phyloP scores from a whole-genome alignment of 345 rosid species.

The Nephelium lappaceum region DNA sequence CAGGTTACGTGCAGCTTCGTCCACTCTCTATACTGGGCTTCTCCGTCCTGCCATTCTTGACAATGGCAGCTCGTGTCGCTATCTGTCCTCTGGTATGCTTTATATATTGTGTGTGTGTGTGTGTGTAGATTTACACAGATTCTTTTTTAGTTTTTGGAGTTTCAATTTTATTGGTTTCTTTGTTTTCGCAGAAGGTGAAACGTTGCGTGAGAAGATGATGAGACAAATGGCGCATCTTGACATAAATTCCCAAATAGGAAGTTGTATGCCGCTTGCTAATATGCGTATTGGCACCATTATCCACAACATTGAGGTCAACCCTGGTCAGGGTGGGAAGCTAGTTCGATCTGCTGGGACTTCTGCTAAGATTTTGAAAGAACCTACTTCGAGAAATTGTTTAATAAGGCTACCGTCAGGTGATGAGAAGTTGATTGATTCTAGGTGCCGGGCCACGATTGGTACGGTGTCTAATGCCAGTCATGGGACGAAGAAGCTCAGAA shows the following conservation, averaged over 20 bases:
- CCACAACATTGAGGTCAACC: slow-evolving; percentile 88
- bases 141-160: not conserved
- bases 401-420: slow-evolving; percentile 75
- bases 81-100: slow-evolving; percentile 12
- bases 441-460: slow-evolving; percentile 78
- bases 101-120: not conserved
- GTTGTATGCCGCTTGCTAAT: slow-evolving; percentile 77
- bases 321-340: slow-evolving; percentile 83
- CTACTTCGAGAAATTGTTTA: slow-evolving; percentile 49
- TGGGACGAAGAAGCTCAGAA: slow-evolving; percentile 60
- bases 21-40: slow-evolving; percentile 3
- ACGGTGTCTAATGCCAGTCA: slow-evolving; percentile 72
- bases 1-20: slow-evolving; percentile 14
- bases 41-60: not conserved
- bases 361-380: slow-evolving; percentile 88
- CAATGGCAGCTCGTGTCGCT: slow-evolving; percentile 2
- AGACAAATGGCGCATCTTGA: slow-evolving; percentile 67
- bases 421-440: slow-evolving; percentile 64
- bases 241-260: slow-evolving; percentile 80
- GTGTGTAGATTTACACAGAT: not conserved
- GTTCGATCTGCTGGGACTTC: slow-evolving; percentile 84
- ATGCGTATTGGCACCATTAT: slow-evolving; percentile 93
- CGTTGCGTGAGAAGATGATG: slow-evolving; percentile 59
- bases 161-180: not conserved
- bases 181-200: slow-evolving; percentile 27